Conservation (phyloP, 148 eudicot species). For the Vaccinium corymbosum region DNA sequence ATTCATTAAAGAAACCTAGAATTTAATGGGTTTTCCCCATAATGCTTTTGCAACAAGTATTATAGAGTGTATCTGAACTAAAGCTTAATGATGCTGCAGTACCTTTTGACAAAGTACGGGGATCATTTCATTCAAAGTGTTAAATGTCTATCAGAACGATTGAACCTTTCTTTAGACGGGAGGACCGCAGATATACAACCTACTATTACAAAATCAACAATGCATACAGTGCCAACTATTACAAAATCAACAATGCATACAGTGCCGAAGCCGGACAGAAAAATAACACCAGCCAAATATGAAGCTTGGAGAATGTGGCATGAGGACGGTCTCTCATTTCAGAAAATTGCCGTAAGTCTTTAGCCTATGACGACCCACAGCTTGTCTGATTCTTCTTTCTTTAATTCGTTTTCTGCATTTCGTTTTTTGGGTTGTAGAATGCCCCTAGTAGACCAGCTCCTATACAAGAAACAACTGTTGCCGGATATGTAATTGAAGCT, state of each 20-base stretch:
- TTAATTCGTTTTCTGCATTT: background rate
- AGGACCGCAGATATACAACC: slow-evolving; percentile 16
- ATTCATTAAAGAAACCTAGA: background rate
- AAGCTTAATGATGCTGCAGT: slow-evolving; percentile 38
- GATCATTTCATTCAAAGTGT: slow-evolving; percentile 58
- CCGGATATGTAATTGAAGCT: slow-evolving; percentile 66
- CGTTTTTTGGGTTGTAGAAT: slow-evolving; percentile 33
- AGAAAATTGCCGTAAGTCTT: slow-evolving; percentile 63
- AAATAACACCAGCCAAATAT: slow-evolving; percentile 58
- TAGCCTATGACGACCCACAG: background rate
- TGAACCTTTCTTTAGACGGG: slow-evolving; percentile 58
- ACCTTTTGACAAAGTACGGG: slow-evolving; percentile 56
- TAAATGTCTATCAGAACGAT: slow-evolving; percentile 38
- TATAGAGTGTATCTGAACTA: background rate
- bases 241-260: slow-evolving; percentile 19
- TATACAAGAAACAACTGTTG: slow-evolving; percentile 65
- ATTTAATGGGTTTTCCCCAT: background rate
- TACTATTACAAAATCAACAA: background rate
- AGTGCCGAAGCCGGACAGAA: slow-evolving; percentile 27
- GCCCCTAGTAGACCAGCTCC: slow-evolving; percentile 78
- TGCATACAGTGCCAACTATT: slow-evolving; percentile 16
- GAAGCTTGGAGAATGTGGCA: slow-evolving; percentile 90
- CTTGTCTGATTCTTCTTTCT: background rate
- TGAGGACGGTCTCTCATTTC: slow-evolving; percentile 53
- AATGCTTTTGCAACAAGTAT: background rate